Evolutionary conservation across 306 rosid genomes (phyloP).

Genomic region (Quercus wislizeni): DNA sequence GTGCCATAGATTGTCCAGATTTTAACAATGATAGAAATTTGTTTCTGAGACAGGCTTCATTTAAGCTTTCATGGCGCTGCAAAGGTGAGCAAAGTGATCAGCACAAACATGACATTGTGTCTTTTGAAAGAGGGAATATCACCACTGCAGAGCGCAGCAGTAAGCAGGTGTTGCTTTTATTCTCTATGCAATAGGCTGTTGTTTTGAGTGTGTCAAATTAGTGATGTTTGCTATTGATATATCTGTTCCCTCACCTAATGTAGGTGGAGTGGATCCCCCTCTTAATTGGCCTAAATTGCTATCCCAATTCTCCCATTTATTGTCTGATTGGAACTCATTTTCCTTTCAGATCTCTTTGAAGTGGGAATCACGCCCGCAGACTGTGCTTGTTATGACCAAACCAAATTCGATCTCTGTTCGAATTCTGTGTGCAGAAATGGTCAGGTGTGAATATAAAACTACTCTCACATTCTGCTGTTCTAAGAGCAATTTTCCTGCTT

Average conservation of each 20-base stretch:
- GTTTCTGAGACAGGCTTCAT: constrained; percentile 65
- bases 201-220: constrained; percentile 11
- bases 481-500: constrained; percentile 1
- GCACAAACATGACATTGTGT: constrained; percentile 87
- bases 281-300: neutral
- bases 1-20: neutral
- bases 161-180: constrained; percentile 67
- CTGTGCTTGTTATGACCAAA: constrained; percentile 84
- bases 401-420: constrained; percentile 88
- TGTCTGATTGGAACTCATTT: constrained; percentile 35
- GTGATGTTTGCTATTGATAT: neutral
- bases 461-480: constrained; percentile 5
- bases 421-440: constrained; percentile 79
- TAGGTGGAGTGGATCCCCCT: neutral
- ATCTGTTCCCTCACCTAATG: neutral
- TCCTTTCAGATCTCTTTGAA: constrained; percentile 84
- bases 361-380: constrained; percentile 94
- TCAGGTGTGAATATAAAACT: constrained; percentile 56
- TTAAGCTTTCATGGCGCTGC: constrained; percentile 89
- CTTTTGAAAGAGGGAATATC: constrained; percentile 93
- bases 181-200: constrained; percentile 17
- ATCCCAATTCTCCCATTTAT: neutral
- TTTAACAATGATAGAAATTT: constrained; percentile 9
- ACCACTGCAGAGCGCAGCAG: constrained; percentile 96
- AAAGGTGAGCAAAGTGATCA: constrained; percentile 84